These are phyloP conservation scores for Trichoderma arundinaceum DNA, from an alignment of 2,329 filamentous ascomycete genomes.

Conservation along the genomic window DNA sequence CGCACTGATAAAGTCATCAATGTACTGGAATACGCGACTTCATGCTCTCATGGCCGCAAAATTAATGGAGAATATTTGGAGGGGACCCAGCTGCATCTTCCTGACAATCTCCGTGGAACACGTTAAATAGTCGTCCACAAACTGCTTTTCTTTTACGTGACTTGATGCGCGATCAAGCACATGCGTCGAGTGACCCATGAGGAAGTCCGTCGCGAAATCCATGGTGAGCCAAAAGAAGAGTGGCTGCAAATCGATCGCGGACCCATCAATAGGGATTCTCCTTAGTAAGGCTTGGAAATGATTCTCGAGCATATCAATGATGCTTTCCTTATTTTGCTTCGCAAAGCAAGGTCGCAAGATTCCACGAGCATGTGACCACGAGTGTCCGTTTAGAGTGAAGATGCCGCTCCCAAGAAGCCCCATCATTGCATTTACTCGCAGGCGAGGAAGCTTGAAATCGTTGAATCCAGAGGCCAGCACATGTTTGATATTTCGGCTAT, in stretches of 20 bases:
- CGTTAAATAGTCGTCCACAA: slow-evolving; percentile 45
- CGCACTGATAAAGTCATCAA: slow-evolving; percentile 52
- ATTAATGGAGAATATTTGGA: slow-evolving; percentile 41
- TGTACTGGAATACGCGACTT: slow-evolving; percentile 46
- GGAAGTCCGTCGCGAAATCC: slow-evolving; percentile 57
- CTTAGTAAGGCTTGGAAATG: slow-evolving; percentile 50
- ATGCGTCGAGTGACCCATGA: slow-evolving; percentile 43
- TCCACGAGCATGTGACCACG: slow-evolving; percentile 53
- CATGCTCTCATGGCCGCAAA: slow-evolving; percentile 39
- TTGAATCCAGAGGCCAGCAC: slow-evolving; percentile 59
- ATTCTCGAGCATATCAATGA: slow-evolving; percentile 41
- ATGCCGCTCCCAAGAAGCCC: slow-evolving; percentile 54
- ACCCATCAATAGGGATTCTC: slow-evolving; percentile 36
- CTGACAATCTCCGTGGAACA: slow-evolving; percentile 44
- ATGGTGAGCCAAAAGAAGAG: slow-evolving; percentile 56
- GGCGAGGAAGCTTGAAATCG: slow-evolving; percentile 52
- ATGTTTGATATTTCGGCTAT: slow-evolving; percentile 61
- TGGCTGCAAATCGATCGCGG: slow-evolving; percentile 49
- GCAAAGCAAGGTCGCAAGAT: slow-evolving; percentile 45
- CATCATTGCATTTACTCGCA: slow-evolving; percentile 46
- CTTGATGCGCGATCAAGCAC: slow-evolving; percentile 36
- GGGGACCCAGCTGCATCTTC: slow-evolving; percentile 43
- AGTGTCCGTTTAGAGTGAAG: slow-evolving; percentile 54
- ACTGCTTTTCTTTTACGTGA: slow-evolving; percentile 44
- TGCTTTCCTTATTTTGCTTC: slow-evolving; percentile 42